Conservation (phyloP, 176 grass and related monocot genomes). For the Sorghum bicolor region Sorghum_bicolor_NCBIv3 NC_012874.2:69118501-69119000, state of each 20-base stretch:
- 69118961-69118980: not conserved
- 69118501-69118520: not conserved
- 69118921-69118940: slow-evolving; percentile 39
- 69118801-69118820: slow-evolving; percentile 21
- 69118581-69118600: not conserved
- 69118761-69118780: not conserved
- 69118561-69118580: slow-evolving; percentile 6
- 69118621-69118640: not conserved
- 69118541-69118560: slow-evolving; percentile 12
- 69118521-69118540: not conserved
- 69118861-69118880: slow-evolving; percentile 35
- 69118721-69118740: not conserved
- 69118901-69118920: slow-evolving; percentile 31
- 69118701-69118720: slow-evolving; percentile 27
- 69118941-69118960: not conserved
- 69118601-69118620: not conserved
- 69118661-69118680: not conserved
- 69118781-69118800: not conserved
- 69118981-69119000: slow-evolving; percentile 22
- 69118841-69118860: slow-evolving; percentile 6
- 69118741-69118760: not conserved
- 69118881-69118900: slow-evolving; percentile 7
- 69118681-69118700: slow-evolving; percentile 37
- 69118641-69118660: slow-evolving; percentile 11
- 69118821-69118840: not conserved